A percentile compares a stretch with the other conserved stretches of the same genome.
Evolutionary conservation across 768 basidiomycete species (phyloP).

Genomic region (Sporobolomyces pararoseus): DNA sequence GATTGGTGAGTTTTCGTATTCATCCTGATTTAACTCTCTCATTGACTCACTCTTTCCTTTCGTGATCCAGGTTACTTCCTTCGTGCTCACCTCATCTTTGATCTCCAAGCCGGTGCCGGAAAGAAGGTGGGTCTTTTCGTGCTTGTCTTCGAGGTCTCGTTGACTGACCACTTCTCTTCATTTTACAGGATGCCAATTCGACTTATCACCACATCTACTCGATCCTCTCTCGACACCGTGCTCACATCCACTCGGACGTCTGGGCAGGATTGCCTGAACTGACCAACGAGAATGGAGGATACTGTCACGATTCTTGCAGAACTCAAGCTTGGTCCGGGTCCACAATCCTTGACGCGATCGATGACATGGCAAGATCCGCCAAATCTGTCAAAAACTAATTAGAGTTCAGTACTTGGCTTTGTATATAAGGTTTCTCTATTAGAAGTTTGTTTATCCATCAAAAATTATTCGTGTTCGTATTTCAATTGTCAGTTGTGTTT

Average conservation of each 20-base stretch:
- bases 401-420: background rate
- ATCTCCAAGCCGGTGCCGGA: conserved; percentile 64
- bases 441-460: too few species aligned
- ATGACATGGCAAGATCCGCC: conserved; percentile 30
- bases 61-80: conserved; percentile 71
- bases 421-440: too few species aligned
- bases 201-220: conserved; percentile 78
- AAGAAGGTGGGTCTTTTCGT: conserved; percentile 58
- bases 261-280: conserved; percentile 92
- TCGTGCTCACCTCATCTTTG: conserved; percentile 86
- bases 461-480: too few species aligned
- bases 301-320: conserved; percentile 80
- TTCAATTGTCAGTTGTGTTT: too few species aligned
- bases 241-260: conserved; percentile 70
- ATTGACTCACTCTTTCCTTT: background rate
- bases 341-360: conserved; percentile 36
- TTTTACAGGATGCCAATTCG: conserved; percentile 59
- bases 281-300: conserved; percentile 76
- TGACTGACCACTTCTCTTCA: background rate
- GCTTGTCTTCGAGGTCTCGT: background rate
- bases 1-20: conserved; percentile 59
- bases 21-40: conserved; percentile 76
- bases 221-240: conserved; percentile 65
- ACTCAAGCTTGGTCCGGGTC: conserved; percentile 88
- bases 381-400: background rate